phyloP scores from a whole-genome alignment of 78 protist species.

The Tieghemostelium lacteum region DNA sequence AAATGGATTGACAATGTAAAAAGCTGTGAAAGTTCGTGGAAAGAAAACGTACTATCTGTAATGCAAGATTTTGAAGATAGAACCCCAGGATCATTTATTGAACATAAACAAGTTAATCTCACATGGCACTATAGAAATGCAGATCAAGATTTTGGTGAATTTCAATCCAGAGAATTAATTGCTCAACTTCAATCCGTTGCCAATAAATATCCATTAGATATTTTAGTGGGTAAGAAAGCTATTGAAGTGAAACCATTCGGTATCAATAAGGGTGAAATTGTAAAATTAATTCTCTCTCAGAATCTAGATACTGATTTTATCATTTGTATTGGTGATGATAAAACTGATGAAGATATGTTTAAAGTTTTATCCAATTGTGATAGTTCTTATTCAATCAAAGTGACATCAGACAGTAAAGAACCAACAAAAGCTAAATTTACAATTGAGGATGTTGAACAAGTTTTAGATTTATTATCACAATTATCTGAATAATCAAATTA shows the following conservation, averaged over 20 bases:
- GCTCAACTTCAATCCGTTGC: slow-evolving; percentile 54
- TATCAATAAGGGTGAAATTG: slow-evolving; percentile 73
- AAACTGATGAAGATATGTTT: slow-evolving; percentile 82
- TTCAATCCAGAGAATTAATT: slow-evolving; percentile 62
- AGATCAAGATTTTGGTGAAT: slow-evolving; percentile 89
- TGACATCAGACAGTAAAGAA: slow-evolving; percentile 12
- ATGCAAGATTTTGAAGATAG: slow-evolving; percentile 79
- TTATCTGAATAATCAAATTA: not conserved
- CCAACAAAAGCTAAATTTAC: slow-evolving; percentile 32
- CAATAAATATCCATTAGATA: slow-evolving; percentile 62
- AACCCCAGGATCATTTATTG: slow-evolving; percentile 86
- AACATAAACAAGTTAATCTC: slow-evolving; percentile 48
- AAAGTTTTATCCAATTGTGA: not conserved
- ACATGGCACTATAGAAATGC: slow-evolving; percentile 82
- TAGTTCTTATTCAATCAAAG: slow-evolving; percentile 15
- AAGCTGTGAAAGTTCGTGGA: slow-evolving; percentile 46
- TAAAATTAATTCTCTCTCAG: slow-evolving; percentile 23
- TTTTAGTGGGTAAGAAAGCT: slow-evolving; percentile 67
- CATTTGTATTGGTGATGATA: slow-evolving; percentile 76
- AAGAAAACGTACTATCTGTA: slow-evolving; percentile 40
- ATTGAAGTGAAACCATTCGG: slow-evolving; percentile 78
- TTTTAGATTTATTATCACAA: slow-evolving; percentile 8
- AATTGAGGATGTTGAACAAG: not conserved
- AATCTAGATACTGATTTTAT: slow-evolving; percentile 39
- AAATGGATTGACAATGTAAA: slow-evolving; percentile 47